These are phyloP conservation scores for Corymbia maculata DNA, from an alignment of 345 rosid genomes.

Conservation along the genomic window DNA sequence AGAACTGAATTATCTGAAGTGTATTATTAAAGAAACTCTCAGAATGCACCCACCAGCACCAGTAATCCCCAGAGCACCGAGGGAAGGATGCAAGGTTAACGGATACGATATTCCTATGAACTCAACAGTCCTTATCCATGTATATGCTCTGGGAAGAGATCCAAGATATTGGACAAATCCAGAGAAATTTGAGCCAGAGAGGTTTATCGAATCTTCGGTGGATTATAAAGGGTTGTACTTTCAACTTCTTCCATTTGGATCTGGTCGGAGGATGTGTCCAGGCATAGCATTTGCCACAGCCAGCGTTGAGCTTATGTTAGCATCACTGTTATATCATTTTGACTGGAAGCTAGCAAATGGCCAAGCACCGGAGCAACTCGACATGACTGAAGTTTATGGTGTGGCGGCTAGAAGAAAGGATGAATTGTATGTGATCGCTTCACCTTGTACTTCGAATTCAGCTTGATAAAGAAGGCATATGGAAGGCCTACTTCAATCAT, in stretches of 20 bases:
- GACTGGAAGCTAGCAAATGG: constrained; percentile 2
- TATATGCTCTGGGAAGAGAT: constrained; percentile 3
- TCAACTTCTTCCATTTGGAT: constrained; percentile 4
- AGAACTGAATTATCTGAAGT: constrained; percentile 4
- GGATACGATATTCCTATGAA: constrained; percentile 13
- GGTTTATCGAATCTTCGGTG: background rate
- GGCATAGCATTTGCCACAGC: background rate
- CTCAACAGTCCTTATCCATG: background rate
- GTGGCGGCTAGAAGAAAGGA: background rate
- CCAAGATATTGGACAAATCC: constrained; percentile 4
- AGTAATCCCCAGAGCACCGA: constrained; percentile 7
- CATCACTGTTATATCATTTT: background rate
- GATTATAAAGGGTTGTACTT: constrained; percentile 1
- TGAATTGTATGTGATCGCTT: background rate
- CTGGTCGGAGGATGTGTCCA: constrained; percentile 7
- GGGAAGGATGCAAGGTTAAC: background rate
- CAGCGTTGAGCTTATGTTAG: background rate
- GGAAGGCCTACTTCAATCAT: background rate
- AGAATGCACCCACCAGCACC: constrained; percentile 16
- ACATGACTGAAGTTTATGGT: background rate
- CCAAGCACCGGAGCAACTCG: background rate
- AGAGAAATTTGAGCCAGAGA: constrained; percentile 2
- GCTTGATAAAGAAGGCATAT: background rate
- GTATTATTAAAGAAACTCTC: constrained; percentile 15
- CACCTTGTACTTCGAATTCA: background rate